Conservation (phyloP, 192 early-diverging fungal species). For the Coemansia sp. region DNA sequence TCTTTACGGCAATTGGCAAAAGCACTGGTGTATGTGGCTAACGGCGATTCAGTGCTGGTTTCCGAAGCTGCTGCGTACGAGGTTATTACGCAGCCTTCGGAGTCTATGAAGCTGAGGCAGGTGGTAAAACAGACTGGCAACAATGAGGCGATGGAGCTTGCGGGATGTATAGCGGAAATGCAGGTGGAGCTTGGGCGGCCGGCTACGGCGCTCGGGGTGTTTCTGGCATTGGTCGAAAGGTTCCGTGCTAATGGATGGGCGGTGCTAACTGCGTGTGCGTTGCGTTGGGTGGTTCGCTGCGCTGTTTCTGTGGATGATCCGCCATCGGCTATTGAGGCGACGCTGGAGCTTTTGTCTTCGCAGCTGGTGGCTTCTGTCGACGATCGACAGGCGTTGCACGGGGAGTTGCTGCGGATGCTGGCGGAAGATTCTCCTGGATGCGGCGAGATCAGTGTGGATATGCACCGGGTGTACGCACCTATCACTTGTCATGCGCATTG, state of each 20-base stretch:
- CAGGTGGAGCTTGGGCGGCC: background rate
- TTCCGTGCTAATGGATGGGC: constrained; percentile 38
- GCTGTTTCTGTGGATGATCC: background rate
- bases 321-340: background rate
- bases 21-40: constrained; percentile 15
- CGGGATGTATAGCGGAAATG: constrained; percentile 23
- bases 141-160: constrained; percentile 8
- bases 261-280: constrained; percentile 21
- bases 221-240: constrained; percentile 14
- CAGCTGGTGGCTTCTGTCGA: background rate
- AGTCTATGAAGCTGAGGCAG: too few species aligned
- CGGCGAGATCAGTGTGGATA: constrained; percentile 17
- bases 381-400: constrained; percentile 8
- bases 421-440: background rate
- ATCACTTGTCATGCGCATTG: constrained; percentile 46
- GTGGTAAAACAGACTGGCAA: too few species aligned
- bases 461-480: constrained; percentile 39
- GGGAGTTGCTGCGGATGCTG: background rate
- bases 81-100: background rate
- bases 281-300: constrained; percentile 27
- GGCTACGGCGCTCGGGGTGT: constrained; percentile 16
- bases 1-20: constrained; percentile 5
- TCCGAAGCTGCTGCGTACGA: background rate
- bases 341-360: constrained; percentile 32
- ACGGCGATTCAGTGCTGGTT: background rate